Evolutionary conservation across 139 green algal species (phyloP), one percentile per base, ranked within the genome.

Genomic region (Coelastrella sp.): DNA sequence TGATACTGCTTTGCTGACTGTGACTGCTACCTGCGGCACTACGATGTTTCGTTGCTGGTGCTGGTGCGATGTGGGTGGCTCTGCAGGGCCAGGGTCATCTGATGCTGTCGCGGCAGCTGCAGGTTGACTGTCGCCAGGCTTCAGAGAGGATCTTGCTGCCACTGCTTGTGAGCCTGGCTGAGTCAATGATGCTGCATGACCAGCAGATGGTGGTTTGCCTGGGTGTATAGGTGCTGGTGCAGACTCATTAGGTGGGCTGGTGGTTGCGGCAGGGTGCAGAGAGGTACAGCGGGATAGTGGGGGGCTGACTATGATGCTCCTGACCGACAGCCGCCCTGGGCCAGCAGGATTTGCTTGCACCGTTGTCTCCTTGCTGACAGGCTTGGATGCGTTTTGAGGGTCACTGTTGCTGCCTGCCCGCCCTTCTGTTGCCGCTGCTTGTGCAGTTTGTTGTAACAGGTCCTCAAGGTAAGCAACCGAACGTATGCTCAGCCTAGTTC

Each of bases 221-320:
- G n/a, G n/a, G n/a, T n/a, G n/a, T n/a, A n/a, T n/a, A n/a, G n/a
- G n/a, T n/a, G n/a, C n/a, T n/a, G n/a, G n/a, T n/a, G n/a, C n/a
- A n/a, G n/a, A n/a, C n/a, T n/a, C n/a, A n/a, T n/a, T n/a, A n/a
- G n/a, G n/a, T n/a, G n/a, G n/a, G n/a, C n/a, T n/a, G n/a, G n/a
- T n/a, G 27, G 34, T 35, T 60, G 69, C 5, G 6, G 69, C 40
- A 40, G n/a, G 69, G 7, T 51, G 69, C 7, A 35, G 50, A 63
- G 13, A 45, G 45, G 72, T 34, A 66, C 34, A 59, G 51, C 8
- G 74, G n/a, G 74, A 81, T 51, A 81, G 68, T 38, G 74, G 74
- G 13, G 74, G 74, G 34, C 74, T 81, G 74, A 81, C 69, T 50
- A 81, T 68, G 25, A 81, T 32, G 51, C 50, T 81, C 17, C 74